Percentiles rank a stretch among this genome's conserved stretches.
Evolutionary conservation across 2,329 filamentous ascomycete species (phyloP).

Genomic region (Beauveria sp.): DNA sequence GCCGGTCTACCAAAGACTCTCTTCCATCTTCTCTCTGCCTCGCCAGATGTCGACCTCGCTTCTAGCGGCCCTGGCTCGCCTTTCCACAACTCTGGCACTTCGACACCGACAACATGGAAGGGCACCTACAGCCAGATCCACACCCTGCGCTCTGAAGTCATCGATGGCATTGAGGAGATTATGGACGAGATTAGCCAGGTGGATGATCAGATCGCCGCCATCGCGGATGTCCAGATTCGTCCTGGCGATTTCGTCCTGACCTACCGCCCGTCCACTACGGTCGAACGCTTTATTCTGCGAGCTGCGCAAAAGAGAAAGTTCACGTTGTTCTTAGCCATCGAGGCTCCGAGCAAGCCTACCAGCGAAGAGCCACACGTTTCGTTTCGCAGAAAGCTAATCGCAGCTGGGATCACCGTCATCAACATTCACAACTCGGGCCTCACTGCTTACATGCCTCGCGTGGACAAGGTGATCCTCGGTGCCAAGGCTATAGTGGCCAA

Average conservation of each 20-base stretch:
- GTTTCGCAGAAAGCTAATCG: slow-evolving; percentile 70
- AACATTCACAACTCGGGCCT: slow-evolving; percentile 77
- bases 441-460: slow-evolving; percentile 88
- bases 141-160: slow-evolving; percentile 80
- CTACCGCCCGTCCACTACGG: slow-evolving; percentile 75
- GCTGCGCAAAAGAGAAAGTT: slow-evolving; percentile 87
- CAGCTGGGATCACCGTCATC: slow-evolving; percentile 74
- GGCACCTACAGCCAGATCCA: slow-evolving; percentile 40
- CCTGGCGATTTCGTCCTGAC: slow-evolving; percentile 89
- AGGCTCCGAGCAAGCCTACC: slow-evolving; percentile 32
- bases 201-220: slow-evolving; percentile 85
- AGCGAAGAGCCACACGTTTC: slow-evolving; percentile 38
- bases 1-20: slow-evolving; percentile 67
- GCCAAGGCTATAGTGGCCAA: slow-evolving; percentile 84
- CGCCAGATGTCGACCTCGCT: slow-evolving; percentile 39
- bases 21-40: slow-evolving; percentile 79
- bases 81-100: slow-evolving; percentile 39
- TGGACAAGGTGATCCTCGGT: slow-evolving; percentile 90
- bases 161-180: slow-evolving; percentile 91
- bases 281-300: slow-evolving; percentile 82
- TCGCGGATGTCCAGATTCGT: slow-evolving; percentile 86
- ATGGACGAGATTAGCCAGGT: slow-evolving; percentile 91
- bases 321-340: slow-evolving; percentile 78
- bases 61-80: slow-evolving; percentile 36
- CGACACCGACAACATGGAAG: slow-evolving; percentile 38